Conservation (phyloP, 2,329 filamentous ascomycete genomes). For the Metarhizium album region DNA sequence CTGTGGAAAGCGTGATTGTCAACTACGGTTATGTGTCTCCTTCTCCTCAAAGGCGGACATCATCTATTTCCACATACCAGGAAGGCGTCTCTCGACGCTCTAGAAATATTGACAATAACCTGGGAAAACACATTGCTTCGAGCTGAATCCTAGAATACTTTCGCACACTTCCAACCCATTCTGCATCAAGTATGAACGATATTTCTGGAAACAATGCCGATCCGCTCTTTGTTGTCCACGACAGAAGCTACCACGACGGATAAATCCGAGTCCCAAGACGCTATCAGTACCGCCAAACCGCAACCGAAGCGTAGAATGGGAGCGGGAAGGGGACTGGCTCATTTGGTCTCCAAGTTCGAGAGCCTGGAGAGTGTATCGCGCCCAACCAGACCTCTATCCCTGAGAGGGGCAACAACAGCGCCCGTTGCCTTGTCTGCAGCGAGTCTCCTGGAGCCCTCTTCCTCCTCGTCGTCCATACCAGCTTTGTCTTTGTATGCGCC, state of each 20-base stretch:
- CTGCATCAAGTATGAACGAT: not conserved
- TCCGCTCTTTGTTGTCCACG: conserved; percentile 1
- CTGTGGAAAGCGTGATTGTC: not conserved
- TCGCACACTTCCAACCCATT: not conserved
- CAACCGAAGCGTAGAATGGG: not conserved
- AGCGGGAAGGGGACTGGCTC: conserved; percentile 13
- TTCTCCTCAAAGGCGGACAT: too few species aligned
- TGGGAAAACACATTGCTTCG: not conserved
- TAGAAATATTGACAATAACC: not conserved
- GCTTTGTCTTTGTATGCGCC: not conserved
- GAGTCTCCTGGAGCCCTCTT: conserved; percentile 1
- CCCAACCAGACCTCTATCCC: not conserved
- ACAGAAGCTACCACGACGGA: not conserved
- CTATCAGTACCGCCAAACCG: not conserved
- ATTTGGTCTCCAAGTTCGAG: conserved; percentile 26
- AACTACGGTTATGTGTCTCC: not conserved
- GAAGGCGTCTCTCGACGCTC: not conserved
- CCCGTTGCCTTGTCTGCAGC: not conserved
- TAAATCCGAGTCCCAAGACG: not conserved
- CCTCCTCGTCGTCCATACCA: not conserved
- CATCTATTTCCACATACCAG: not conserved
- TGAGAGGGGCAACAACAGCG: not conserved
- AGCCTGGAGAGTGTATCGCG: conserved; percentile 14
- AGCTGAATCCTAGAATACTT: not conserved
- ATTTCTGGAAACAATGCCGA: conserved; percentile 1